A percentile compares a stretch with the other conserved stretches of the same genome.
Evolutionary conservation across 2,329 filamentous ascomycete genomes (phyloP).

Genomic region (Teratosphaeria viscida): DNA sequence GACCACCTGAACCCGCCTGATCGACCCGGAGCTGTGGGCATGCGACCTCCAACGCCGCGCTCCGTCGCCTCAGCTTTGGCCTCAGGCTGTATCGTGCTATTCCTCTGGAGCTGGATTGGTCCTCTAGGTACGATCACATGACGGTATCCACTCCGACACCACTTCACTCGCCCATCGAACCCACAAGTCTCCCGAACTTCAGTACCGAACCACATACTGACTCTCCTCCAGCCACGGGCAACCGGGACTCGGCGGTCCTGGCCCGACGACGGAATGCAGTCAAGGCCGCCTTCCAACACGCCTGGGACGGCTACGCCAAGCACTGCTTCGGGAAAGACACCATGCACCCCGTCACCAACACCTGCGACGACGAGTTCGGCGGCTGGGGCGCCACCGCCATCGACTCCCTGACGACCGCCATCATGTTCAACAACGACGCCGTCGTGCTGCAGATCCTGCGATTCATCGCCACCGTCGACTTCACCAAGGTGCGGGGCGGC

Average conservation of each 20-base stretch:
- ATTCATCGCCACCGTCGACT: slow-evolving; percentile 14
- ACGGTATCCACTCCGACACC: not conserved
- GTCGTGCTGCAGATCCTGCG: slow-evolving; percentile 10
- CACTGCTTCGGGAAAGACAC: slow-evolving; percentile 26
- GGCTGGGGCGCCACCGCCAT: slow-evolving; percentile 18
- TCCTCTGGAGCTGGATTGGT: not conserved
- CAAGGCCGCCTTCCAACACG: not conserved
- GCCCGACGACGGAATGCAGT: not conserved
- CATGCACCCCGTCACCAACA: slow-evolving; percentile 18
- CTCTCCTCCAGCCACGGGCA: not conserved
- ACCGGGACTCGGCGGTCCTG: not conserved
- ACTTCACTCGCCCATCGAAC: too few species aligned
- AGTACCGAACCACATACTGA: not conserved
- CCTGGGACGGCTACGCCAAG: not conserved
- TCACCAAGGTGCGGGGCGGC: slow-evolving; percentile 6
- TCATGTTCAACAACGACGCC: slow-evolving; percentile 13
- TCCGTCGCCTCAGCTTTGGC: not conserved
- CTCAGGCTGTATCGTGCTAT: not conserved
- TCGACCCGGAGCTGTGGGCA: not conserved
- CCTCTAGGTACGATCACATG: not conserved
- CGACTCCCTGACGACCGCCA: slow-evolving; percentile 16
- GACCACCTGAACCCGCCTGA: not conserved
- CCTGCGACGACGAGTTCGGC: slow-evolving; percentile 17
- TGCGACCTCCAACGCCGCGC: not conserved
- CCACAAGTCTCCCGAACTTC: not conserved